Base-by-base conservation (phyloP, 1,139 yeast species). In the Scheffersomyces parashehatae region DNA sequence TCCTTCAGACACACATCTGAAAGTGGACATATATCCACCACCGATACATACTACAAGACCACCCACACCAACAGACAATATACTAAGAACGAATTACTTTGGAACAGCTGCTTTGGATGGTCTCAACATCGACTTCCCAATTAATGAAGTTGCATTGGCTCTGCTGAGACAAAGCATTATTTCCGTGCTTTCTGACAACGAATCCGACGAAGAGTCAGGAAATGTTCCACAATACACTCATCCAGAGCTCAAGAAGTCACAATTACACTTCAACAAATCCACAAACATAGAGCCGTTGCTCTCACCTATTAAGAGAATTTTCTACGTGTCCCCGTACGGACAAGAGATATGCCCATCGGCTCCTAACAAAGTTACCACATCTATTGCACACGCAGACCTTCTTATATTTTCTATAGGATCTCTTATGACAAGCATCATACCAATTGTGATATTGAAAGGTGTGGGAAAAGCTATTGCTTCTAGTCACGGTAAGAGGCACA, bases 291-390 rank as follows among this genome's bases (percentile, higher is more conserved):
- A 70, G 31, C 89, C 93, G 0, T 70, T 90, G 20, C 72, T 82
- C n/a, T 80, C 95, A 0, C 95, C 96, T 0, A 83, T 90, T 11
- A 73, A 78, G 33, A 67, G 93, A 28, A 79, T 90, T 6, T 84
- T 83, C 54, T 91, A 91, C 58, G 85, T 90, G 39, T 87, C 91
- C 29, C 95, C 95, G 0, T 88, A 87, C 56, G 96, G 96, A 1
- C 89, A 87, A 56, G 97, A 89, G 57, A 86, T 88, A 29, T 80
- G 84, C 51, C 97, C 97, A 3, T 65, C 73, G 24, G 93, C 95
- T 2, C 85, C 85, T 52, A 67, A 81, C 5, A 70, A 88, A 46
- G 93, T 85, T 0, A 61, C 81, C 1, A 62, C 79, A 0, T 73
- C 80, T 16, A 61, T 89, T 3, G 60, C 75, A 15, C 59, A 68